phyloP scores from a whole-genome alignment of 169 alveolate genomes.

The Eimeria necatrix region DNA sequence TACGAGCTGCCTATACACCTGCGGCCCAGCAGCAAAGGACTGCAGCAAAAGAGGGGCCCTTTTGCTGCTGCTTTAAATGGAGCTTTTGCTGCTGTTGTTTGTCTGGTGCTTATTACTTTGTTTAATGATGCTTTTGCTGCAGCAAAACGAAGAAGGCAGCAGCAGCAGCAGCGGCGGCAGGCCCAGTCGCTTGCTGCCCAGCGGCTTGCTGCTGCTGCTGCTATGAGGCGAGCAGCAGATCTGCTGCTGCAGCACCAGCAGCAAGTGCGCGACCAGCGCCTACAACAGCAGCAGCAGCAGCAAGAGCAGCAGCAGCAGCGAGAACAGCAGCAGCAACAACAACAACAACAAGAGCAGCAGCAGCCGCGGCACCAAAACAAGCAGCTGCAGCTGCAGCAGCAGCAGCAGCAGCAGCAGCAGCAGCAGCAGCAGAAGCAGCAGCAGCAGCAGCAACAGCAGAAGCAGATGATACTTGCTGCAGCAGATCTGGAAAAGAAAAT shows the following conservation, averaged over 20 bases:
- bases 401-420: too few relatives aligned
- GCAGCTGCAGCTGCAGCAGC: too few relatives aligned
- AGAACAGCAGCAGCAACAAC: too few relatives aligned
- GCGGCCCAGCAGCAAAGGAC: not conserved
- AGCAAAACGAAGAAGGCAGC: not conserved
- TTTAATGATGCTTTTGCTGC: not conserved
- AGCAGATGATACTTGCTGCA: not conserved
- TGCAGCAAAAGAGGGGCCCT: not conserved
- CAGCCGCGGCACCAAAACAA: too few relatives aligned
- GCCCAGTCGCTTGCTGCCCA: not conserved
- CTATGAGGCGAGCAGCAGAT: not conserved
- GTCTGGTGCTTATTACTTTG: not conserved
- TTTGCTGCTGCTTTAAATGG: not conserved
- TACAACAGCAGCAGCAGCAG: not conserved
- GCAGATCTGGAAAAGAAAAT: not conserved
- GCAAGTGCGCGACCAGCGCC: not conserved
- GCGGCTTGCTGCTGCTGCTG: not conserved
- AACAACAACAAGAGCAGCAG: too few relatives aligned
- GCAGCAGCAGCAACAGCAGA: not conserved
- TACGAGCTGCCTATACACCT: slow-evolving; percentile 20
- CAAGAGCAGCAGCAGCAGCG: too few relatives aligned
- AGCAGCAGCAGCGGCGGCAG: not conserved
- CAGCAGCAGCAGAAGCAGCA: too few relatives aligned
- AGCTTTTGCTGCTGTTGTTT: not conserved
- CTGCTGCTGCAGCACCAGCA: not conserved